A percentile compares a stretch with the other conserved stretches of the same genome.
phyloP scores from a whole-genome alignment of 2,329 filamentous ascomycete genomes.

The Talaromyces atroroseus region DNA sequence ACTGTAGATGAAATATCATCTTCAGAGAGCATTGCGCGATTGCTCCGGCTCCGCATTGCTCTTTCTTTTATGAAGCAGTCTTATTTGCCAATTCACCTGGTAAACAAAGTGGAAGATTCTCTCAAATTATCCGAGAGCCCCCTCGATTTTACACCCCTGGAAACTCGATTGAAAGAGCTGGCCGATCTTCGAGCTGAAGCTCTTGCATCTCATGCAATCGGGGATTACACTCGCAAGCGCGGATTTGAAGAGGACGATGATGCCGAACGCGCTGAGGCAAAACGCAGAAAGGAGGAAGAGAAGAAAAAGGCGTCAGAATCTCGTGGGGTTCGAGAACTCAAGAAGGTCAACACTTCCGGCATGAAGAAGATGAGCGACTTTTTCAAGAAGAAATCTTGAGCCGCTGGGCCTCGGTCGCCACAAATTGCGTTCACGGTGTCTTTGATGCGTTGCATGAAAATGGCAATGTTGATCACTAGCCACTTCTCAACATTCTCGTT shows the following conservation, averaged over 20 bases:
- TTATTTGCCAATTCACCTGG: slow-evolving; percentile 41
- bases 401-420: neutral
- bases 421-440: neutral
- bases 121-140: slow-evolving; percentile 36
- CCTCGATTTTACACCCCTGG: slow-evolving; percentile 65
- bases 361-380: slow-evolving; percentile 98
- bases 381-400: slow-evolving; percentile 52
- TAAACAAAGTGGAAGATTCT: slow-evolving; percentile 32
- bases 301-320: slow-evolving; percentile 71
- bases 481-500: neutral
- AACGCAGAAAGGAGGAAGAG: slow-evolving; percentile 79
- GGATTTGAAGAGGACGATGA: slow-evolving; percentile 37
- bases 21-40: slow-evolving; percentile 33
- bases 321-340: slow-evolving; percentile 69
- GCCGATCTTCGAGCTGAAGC: slow-evolving; percentile 66
- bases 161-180: slow-evolving; percentile 63
- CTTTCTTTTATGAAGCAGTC: slow-evolving; percentile 47
- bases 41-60: slow-evolving; percentile 47
- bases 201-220: slow-evolving; percentile 57
- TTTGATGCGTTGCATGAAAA: neutral
- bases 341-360: slow-evolving; percentile 82
- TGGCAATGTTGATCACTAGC: neutral
- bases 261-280: slow-evolving; percentile 65
- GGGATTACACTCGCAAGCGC: slow-evolving; percentile 42
- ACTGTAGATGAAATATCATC: slow-evolving; percentile 22